Evolutionary conservation across 164 flowering plant genomes (phyloP), one percentile per base, ranked within the genome.

Genomic region (Dillenia suffruticosa): DNA sequence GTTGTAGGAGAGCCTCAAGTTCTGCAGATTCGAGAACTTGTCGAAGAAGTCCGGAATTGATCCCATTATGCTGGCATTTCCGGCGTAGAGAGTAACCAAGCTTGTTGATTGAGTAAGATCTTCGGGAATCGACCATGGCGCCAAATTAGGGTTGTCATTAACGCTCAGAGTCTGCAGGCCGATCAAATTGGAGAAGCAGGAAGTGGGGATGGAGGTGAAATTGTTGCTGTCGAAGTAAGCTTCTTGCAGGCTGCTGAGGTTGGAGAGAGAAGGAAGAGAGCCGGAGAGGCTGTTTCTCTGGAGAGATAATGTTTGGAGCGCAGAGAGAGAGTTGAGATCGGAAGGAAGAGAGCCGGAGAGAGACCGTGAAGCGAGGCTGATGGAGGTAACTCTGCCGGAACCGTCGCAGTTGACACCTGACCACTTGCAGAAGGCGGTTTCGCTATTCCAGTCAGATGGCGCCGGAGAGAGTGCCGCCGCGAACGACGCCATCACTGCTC

Each of bases 331-430:
- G 71, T 58, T 50, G 32, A 87, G 63, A 6, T 68, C 64, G 1
- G 82, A 14, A 2, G 92, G 82, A 2, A 82, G 68, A 5, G 65
- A 32, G 2, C 89, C 92, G 26, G 82, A 50, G 63, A 86, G 73
- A 17, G 76, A 68, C 46, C 43, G 49, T 13, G 74, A 63, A 3
- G 60, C 53, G 54, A 86, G 74, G 72, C 62, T 77, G 64, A 86
- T 78, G 66, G 70, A 40, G 49, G 76, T 74, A 58, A 87, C 86
- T 3, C 70, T 66, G 58, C 52, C 19, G 17, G 74, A 60, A 44
- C 54, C 6, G 64, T 79, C 83, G 61, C 89, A 84, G 8, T 14
- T 22, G 26, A 87, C 58, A 70, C 81, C 79, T 2, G 57, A 11
- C 92, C 89, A 84, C 0, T 12, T 64, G 75, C 89, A 84, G 73